Evolutionary conservation across 768 basidiomycete genomes (phyloP).

Genomic region (Trametes meyenii): DNA sequence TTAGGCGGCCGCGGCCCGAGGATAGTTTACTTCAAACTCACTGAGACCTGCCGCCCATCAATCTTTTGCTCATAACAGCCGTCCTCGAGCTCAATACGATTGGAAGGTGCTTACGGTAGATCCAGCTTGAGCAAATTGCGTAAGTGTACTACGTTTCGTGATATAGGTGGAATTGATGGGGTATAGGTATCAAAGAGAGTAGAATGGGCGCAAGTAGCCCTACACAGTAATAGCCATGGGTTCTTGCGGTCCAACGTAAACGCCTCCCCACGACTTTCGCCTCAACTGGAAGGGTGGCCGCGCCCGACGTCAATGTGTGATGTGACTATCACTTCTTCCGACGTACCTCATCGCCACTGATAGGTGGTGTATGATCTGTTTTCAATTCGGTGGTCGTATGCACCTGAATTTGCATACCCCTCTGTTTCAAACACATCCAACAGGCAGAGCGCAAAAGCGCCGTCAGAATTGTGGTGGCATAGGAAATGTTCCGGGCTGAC

Average conservation of each 20-base stretch:
- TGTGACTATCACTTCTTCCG: background rate
- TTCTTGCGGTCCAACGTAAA: background rate
- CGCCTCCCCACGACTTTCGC: background rate
- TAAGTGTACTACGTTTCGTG: no score
- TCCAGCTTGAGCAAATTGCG: no score
- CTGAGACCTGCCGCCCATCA: no score
- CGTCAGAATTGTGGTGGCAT: no score
- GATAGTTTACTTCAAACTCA: no score
- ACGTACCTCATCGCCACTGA: background rate
- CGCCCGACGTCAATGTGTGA: background rate
- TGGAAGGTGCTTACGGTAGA: no score
- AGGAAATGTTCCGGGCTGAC: background rate
- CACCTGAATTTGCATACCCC: slow-evolving; percentile 15
- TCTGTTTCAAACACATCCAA: background rate
- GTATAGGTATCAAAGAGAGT: no score
- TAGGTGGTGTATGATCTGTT: slow-evolving; percentile 8
- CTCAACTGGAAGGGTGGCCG: no score
- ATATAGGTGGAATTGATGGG: background rate
- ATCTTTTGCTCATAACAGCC: no score
- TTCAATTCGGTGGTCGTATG: slow-evolving; percentile 17
- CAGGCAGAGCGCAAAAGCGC: background rate
- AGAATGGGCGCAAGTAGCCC: background rate
- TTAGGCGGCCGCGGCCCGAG: no score
- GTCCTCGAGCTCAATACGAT: no score
- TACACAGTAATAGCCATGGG: background rate